phyloP scores from a whole-genome alignment of 1,284 basidiomycete species.

The Exobasidium rhododendri region DNA sequence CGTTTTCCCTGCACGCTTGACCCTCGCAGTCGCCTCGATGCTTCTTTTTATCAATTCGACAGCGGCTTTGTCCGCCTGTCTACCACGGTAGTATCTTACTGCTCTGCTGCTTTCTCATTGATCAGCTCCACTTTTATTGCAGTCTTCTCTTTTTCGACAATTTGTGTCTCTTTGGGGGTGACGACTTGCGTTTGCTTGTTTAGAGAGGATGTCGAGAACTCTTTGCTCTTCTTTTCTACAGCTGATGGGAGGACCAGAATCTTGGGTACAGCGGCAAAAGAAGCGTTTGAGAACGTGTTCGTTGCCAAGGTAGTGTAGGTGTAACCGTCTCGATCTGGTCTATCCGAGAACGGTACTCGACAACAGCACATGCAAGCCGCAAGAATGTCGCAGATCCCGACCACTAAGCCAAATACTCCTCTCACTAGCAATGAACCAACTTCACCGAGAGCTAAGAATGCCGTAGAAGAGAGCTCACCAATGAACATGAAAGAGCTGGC shows the following conservation, averaged over 20 bases:
- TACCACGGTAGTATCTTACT: too few species aligned
- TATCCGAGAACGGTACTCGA: constrained; percentile 34
- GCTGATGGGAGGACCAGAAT: too few species aligned
- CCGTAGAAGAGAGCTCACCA: constrained; percentile 32
- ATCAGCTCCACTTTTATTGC: too few species aligned
- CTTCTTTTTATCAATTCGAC: too few species aligned
- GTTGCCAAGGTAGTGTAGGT: constrained; percentile 17
- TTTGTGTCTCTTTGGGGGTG: too few species aligned
- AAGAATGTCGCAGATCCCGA: constrained; percentile 41
- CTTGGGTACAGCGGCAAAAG: neutral
- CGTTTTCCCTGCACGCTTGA: too few species aligned
- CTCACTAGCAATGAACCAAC: constrained; percentile 33
- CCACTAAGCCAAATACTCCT: constrained; percentile 31
- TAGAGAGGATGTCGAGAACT: neutral
- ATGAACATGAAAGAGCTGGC: constrained; percentile 31
- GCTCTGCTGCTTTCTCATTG: too few species aligned
- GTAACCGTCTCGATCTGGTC: constrained; percentile 31
- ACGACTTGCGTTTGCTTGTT: neutral
- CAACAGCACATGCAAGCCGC: constrained; percentile 43
- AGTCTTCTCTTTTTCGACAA: too few species aligned
- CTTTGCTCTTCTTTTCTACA: neutral
- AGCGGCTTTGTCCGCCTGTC: too few species aligned
- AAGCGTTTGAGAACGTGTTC: neutral
- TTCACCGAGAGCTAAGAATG: constrained; percentile 26
- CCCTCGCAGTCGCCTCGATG: too few species aligned